A percentile compares a stretch with the other conserved stretches of the same genome.
phyloP scores from a whole-genome alignment of 192 early-diverging fungal species.

The Umbelopsis ramanniana region DNA sequence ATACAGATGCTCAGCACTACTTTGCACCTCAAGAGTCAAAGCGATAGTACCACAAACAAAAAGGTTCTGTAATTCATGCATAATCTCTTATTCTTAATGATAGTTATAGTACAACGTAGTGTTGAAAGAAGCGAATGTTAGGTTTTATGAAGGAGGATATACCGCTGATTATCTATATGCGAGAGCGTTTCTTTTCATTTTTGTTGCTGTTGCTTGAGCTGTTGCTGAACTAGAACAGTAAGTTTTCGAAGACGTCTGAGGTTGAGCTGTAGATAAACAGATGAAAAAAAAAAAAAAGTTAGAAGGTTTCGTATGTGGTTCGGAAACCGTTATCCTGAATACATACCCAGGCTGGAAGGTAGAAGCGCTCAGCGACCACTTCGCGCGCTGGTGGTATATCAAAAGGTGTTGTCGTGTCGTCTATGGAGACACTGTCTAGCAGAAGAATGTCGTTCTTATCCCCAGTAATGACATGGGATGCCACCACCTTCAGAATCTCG shows the following conservation, averaged over 20 bases:
- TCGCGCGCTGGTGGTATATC: conserved; percentile 57
- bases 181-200: background rate
- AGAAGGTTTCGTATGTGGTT: background rate
- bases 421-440: conserved; percentile 76
- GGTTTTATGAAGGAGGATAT: background rate
- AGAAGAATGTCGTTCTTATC: conserved; percentile 89
- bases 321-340: background rate
- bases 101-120: conserved; percentile 16
- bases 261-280: background rate
- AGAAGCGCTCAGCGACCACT: conserved; percentile 46
- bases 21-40: no score
- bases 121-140: conserved; percentile 15
- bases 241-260: conserved; percentile 6
- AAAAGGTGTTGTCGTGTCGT: conserved; percentile 57
- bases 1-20: background rate
- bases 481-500: conserved; percentile 89
- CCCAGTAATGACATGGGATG: conserved; percentile 75
- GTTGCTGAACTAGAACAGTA: conserved; percentile 15
- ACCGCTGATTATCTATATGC: background rate
- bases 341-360: conserved; percentile 51
- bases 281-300: background rate
- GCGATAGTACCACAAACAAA: no score
- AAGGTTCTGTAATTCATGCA: background rate
- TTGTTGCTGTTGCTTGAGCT: conserved; percentile 12
- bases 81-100: conserved; percentile 11